Percentiles rank a stretch among this genome's conserved stretches.
These are phyloP conservation scores for Peltaster fructicola DNA, from an alignment of 2,329 filamentous ascomycete species.

Conservation along the genomic window DNA sequence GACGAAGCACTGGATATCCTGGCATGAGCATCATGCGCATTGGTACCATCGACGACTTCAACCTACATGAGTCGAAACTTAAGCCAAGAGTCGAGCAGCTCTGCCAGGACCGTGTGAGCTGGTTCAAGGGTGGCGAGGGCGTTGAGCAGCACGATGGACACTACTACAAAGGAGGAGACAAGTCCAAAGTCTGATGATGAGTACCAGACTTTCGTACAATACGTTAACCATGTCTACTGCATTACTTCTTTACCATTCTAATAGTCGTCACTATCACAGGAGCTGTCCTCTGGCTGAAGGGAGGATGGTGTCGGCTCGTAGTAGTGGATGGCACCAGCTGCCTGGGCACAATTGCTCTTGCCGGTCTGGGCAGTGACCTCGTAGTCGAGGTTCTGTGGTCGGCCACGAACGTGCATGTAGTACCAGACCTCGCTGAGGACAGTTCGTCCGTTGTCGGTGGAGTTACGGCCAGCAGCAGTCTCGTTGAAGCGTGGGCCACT, in stretches of 20 bases:
- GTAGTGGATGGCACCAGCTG: conserved; percentile 36
- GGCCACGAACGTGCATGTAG: conserved; percentile 42
- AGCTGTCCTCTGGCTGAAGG: background rate
- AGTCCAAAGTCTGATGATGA: no score
- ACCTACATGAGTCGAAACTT: conserved; percentile 38
- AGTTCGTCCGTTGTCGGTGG: conserved; percentile 38
- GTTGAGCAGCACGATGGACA: conserved; percentile 1
- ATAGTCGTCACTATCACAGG: background rate
- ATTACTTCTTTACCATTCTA: no score
- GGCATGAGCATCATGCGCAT: conserved; percentile 34
- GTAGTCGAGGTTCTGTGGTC: conserved; percentile 34
- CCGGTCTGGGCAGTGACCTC: conserved; percentile 32
- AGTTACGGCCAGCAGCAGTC: conserved; percentile 37
- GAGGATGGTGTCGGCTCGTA: conserved; percentile 28
- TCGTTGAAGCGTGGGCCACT: conserved; percentile 42
- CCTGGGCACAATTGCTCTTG: conserved; percentile 37
- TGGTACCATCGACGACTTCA: conserved; percentile 46
- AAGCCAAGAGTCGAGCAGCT: conserved; percentile 22
- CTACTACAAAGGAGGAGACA: no score
- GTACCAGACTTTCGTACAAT: no score
- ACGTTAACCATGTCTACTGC: no score
- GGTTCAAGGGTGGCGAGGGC: conserved; percentile 2
- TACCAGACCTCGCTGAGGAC: conserved; percentile 48
- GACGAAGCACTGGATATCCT: conserved; percentile 28
- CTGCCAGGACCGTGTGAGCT: conserved; percentile 1